A percentile compares a stretch with the other conserved stretches of the same genome.
phyloP scores from a whole-genome alignment of 1,139 yeast species.

The Diutina catenulata region DNA sequence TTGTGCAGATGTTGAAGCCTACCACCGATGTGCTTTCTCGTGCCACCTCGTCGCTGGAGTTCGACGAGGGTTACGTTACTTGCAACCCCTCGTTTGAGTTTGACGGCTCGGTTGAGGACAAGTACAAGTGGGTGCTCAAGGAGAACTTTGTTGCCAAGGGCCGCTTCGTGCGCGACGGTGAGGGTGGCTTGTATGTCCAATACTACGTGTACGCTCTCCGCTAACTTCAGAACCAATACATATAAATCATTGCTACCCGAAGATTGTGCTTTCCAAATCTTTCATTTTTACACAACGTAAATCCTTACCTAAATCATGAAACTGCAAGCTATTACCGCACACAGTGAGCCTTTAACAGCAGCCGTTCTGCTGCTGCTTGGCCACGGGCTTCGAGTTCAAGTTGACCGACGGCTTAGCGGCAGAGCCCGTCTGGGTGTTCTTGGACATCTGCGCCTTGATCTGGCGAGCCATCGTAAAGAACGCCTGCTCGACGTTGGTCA shows the following conservation, averaged over 20 bases:
- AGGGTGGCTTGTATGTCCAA: slow-evolving; percentile 36
- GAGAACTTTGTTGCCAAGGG: slow-evolving; percentile 42
- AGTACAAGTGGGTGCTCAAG: slow-evolving; percentile 34
- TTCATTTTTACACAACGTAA: no score
- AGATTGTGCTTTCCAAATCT: no score
- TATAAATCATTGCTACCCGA: no score
- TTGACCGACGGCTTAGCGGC: slow-evolving; percentile 5
- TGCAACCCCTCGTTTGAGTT: slow-evolving; percentile 31
- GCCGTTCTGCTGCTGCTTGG: slow-evolving; percentile 4
- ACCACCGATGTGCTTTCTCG: slow-evolving; percentile 23
- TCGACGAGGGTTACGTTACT: slow-evolving; percentile 36
- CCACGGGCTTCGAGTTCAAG: slow-evolving; percentile 5
- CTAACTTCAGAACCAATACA: no score
- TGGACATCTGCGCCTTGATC: slow-evolving; percentile 93
- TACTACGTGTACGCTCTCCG: slow-evolving; percentile 30
- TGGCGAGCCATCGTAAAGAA: slow-evolving; percentile 98
- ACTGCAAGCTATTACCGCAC: no score
- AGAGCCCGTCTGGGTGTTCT: slow-evolving; percentile 15
- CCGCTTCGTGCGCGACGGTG: slow-evolving; percentile 34
- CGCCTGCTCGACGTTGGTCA: slow-evolving; percentile 97
- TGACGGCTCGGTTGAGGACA: slow-evolving; percentile 25
- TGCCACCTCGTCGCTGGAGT: slow-evolving; percentile 17
- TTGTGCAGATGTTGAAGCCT: slow-evolving; percentile 23
- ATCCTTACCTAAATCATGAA: no score
- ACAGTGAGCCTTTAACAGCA: no score